Evolutionary conservation across 2,329 filamentous ascomycete species (phyloP).

Genomic region (Aspergillus piperis): DNA sequence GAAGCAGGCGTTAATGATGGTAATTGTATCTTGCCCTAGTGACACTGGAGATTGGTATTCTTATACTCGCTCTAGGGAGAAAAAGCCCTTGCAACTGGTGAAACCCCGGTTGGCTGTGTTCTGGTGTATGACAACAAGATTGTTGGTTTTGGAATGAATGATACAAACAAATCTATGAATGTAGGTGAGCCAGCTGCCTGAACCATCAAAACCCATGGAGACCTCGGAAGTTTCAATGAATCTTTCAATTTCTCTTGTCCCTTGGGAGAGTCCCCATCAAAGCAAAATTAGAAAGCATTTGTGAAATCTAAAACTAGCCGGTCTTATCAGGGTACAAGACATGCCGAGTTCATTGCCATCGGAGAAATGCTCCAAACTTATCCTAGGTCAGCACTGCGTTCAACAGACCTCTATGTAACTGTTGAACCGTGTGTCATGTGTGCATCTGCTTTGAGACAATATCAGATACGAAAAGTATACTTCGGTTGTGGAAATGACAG

Average conservation of each 20-base stretch:
- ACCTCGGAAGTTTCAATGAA: too few relatives aligned
- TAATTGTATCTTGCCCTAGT: slow-evolving; percentile 40
- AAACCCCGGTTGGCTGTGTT: slow-evolving; percentile 96
- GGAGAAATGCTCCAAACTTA: slow-evolving; percentile 65
- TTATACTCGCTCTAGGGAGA: slow-evolving; percentile 64
- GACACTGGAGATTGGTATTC: slow-evolving; percentile 8
- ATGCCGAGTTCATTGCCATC: slow-evolving; percentile 93
- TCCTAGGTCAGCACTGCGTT: slow-evolving; percentile 66
- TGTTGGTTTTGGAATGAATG: slow-evolving; percentile 92
- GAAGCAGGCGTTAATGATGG: slow-evolving; percentile 83
- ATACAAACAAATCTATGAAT: slow-evolving; percentile 83
- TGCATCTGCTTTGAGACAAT: slow-evolving; percentile 85
- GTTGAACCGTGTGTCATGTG: slow-evolving; percentile 99
- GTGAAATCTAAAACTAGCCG: background rate
- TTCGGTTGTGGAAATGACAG: slow-evolving; percentile 96
- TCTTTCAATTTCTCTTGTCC: background rate
- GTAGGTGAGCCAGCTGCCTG: slow-evolving; percentile 38
- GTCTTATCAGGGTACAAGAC: slow-evolving; percentile 71
- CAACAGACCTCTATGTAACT: slow-evolving; percentile 88
- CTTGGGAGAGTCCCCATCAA: background rate
- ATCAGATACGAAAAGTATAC: slow-evolving; percentile 84
- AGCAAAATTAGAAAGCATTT: background rate
- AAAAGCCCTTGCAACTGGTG: slow-evolving; percentile 78
- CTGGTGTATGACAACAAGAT: slow-evolving; percentile 77
- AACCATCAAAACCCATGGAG: background rate